phyloP scores from a whole-genome alignment of 441 rosid genomes.

The Pelargonium fulgidum region DNA sequence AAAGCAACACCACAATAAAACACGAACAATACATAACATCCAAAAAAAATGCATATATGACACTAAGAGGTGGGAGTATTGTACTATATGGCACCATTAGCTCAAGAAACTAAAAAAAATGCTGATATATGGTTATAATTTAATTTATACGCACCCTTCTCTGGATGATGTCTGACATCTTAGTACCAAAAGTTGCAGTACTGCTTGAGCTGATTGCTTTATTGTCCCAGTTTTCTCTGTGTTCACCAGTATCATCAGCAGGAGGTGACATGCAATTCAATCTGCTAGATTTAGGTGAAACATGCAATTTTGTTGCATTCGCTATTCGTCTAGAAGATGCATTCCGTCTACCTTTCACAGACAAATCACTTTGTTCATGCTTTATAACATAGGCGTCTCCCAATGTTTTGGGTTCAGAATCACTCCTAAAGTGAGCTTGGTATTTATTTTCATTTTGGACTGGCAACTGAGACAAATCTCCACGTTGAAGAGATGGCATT shows the following conservation, averaged over 20 bases:
- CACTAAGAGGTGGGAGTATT: not conserved
- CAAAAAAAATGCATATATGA: not conserved
- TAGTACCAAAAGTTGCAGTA: constrained; percentile 42
- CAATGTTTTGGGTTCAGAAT: constrained; percentile 39
- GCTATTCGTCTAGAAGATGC: constrained; percentile 59
- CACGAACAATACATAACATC: not conserved
- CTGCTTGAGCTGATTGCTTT: constrained; percentile 45
- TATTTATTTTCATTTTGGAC: constrained; percentile 54
- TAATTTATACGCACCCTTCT: constrained; percentile 60
- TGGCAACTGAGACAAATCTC: constrained; percentile 44
- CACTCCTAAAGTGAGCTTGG: constrained; percentile 57
- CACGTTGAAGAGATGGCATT: constrained; percentile 39
- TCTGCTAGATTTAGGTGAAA: constrained; percentile 68
- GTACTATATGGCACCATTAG: not conserved
- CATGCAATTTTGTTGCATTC: constrained; percentile 59
- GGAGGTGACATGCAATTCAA: constrained; percentile 41
- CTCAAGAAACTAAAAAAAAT: not conserved
- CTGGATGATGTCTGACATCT: constrained; percentile 78
- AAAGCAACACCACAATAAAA: not conserved
- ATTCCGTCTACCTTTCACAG: constrained; percentile 54
- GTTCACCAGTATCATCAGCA: constrained; percentile 54
- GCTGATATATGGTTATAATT: not conserved
- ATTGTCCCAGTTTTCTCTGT: constrained; percentile 65
- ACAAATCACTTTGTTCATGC: constrained; percentile 66
- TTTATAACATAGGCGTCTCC: constrained; percentile 43